These are phyloP conservation scores for Rhytidhysteron rufulum DNA, from an alignment of 2,329 filamentous ascomycete species.

Conservation along the genomic window DNA sequence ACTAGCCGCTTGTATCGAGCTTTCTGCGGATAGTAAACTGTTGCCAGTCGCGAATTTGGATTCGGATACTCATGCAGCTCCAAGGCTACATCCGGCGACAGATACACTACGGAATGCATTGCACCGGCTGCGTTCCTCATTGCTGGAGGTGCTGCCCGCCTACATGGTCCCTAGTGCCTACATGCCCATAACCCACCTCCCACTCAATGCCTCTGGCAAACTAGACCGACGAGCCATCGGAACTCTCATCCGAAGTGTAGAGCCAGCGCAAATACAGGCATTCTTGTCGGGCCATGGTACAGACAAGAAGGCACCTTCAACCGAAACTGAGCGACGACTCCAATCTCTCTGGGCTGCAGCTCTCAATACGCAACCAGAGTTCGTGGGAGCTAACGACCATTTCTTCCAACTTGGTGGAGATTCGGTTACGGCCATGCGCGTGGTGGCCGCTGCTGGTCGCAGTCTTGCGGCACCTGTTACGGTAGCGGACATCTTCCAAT, in stretches of 20 bases:
- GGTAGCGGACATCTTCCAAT: conserved; percentile 54
- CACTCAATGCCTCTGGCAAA: conserved; percentile 35
- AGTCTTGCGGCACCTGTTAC: conserved; percentile 47
- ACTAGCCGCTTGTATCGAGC: no score
- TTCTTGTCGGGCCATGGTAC: background rate
- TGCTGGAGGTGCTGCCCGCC: conserved; percentile 23
- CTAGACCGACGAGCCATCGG: conserved; percentile 25
- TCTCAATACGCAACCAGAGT: conserved; percentile 6
- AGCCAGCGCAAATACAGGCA: background rate
- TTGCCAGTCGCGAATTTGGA: no score
- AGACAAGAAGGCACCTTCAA: conserved; percentile 4
- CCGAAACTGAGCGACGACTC: conserved; percentile 9
- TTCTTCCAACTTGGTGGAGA: conserved; percentile 21
- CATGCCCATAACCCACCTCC: conserved; percentile 35
- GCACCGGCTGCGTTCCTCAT: conserved; percentile 2
- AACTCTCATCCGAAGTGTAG: background rate
- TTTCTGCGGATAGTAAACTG: no score
- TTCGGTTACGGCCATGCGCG: conserved; percentile 17
- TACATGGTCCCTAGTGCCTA: conserved; percentile 41
- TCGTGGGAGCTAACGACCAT: conserved; percentile 12
- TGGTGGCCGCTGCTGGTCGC: conserved; percentile 23
- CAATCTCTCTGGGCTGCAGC: conserved; percentile 12
- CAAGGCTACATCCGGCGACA: no score
- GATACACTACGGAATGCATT: no score
- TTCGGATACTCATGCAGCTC: no score